Percentiles rank a stretch among this genome's conserved stretches.
These are phyloP conservation scores for Paramecium sonneborni DNA, from an alignment of 73 alveolate genomes.

Conservation along the genomic window DNA sequence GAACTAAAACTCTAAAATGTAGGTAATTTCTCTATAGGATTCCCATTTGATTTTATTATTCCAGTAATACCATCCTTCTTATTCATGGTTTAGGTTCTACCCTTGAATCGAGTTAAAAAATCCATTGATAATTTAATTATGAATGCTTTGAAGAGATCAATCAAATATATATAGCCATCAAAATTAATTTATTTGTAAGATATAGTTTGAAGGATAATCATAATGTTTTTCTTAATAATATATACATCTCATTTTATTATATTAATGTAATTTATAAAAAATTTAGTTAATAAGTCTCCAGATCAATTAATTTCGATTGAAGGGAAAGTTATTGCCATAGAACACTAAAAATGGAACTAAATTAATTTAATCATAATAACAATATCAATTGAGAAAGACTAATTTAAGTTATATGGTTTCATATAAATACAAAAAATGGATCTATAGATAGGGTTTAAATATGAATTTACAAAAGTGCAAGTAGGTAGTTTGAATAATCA, in stretches of 20 bases:
- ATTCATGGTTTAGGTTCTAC: conserved; percentile 20
- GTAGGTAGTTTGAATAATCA: background rate
- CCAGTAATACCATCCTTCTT: conserved; percentile 16
- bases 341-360: background rate
- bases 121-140: conserved; percentile 13
- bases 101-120: conserved; percentile 44
- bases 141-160: background rate
- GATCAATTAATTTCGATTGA: background rate
- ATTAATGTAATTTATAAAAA: background rate
- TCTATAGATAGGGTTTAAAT: background rate
- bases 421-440: background rate
- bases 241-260: background rate
- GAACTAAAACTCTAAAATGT: background rate
- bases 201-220: background rate
- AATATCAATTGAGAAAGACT: background rate
- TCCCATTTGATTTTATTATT: background rate
- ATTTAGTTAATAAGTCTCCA: background rate
- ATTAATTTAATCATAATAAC: background rate
- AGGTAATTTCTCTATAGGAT: background rate
- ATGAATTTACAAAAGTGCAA: background rate
- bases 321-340: background rate
- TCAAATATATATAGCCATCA: background rate
- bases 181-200: background rate
- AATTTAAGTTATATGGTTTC: background rate
- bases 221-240: background rate